Conservation (phyloP, 2,329 filamentous ascomycete genomes). For the Xylariaceae sp. region DNA sequence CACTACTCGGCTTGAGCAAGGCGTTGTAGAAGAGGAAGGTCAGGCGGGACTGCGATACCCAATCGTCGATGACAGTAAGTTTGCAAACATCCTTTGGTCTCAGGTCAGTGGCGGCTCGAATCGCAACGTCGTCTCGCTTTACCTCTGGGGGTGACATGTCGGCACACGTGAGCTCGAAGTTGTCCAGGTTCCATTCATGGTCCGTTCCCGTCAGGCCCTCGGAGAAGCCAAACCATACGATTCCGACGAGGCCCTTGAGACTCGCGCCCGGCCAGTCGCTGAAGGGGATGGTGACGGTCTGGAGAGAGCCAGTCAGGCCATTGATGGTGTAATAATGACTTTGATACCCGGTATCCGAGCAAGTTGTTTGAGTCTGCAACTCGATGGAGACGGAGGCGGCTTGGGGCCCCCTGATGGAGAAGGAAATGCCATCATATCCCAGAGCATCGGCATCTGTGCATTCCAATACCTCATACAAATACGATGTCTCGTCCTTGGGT, state of each 20-base stretch:
- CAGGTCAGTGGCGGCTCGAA: constrained; percentile 7
- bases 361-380: constrained; percentile 26
- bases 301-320: constrained; percentile 43
- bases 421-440: constrained; percentile 27
- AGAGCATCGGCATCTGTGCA: constrained; percentile 21
- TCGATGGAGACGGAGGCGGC: constrained; percentile 31
- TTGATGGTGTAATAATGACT: constrained; percentile 43
- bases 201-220: constrained; percentile 26
- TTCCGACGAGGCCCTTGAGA: constrained; percentile 41
- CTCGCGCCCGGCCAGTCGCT: constrained; percentile 44
- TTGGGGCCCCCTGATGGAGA: constrained; percentile 28
- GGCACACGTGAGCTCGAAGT: constrained; percentile 42
- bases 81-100: constrained; percentile 31
- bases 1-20: constrained; percentile 49
- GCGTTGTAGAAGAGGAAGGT: constrained; percentile 59
- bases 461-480: constrained; percentile 29
- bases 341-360: constrained; percentile 22
- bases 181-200: constrained; percentile 46
- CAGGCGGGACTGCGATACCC: constrained; percentile 55
- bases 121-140: constrained; percentile 5
- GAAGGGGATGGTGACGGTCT: constrained; percentile 48
- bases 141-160: constrained; percentile 14
- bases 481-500: constrained; percentile 23
- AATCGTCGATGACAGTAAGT: constrained; percentile 52
- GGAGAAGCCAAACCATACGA: constrained; percentile 37